Evolutionary conservation across 805 yeast species (phyloP).

Genomic region (Pichia thaimueangensis): DNA sequence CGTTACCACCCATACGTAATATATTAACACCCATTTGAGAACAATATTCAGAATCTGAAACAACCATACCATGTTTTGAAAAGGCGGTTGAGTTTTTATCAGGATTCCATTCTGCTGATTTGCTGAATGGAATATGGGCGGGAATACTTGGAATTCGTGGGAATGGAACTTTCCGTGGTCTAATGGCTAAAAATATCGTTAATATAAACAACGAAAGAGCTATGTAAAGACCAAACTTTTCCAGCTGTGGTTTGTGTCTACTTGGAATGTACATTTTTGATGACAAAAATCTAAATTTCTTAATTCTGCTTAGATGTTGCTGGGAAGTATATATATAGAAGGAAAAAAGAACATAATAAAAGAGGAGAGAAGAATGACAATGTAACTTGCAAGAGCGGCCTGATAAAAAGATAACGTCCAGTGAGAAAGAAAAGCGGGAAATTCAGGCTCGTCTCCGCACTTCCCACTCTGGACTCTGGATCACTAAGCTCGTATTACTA

Average conservation of each 20-base stretch:
- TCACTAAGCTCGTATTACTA: no score
- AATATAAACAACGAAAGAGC: background rate
- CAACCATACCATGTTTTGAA: conserved; percentile 54
- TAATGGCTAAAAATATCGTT: background rate
- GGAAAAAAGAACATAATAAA: no score
- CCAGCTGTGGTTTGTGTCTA: conserved; percentile 1
- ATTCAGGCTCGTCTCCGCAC: no score
- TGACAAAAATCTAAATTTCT: no score
- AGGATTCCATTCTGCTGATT: conserved; percentile 41
- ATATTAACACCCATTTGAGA: conserved; percentile 57
- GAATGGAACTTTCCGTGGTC: conserved; percentile 6
- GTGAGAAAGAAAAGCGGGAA: no score
- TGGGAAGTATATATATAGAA: no score
- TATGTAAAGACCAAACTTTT: background rate
- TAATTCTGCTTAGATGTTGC: no score
- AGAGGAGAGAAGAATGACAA: no score
- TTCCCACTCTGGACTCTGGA: no score
- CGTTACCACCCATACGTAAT: conserved; percentile 57
- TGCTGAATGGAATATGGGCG: conserved; percentile 26
- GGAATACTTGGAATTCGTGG: conserved; percentile 18
- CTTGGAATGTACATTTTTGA: conserved; percentile 12
- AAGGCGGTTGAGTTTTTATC: conserved; percentile 30
- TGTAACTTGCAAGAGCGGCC: no score
- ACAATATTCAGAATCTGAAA: conserved; percentile 59
- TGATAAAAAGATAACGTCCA: no score